phyloP scores from a whole-genome alignment of 1,139 yeast species.

The Eremothecium coryli region DNA sequence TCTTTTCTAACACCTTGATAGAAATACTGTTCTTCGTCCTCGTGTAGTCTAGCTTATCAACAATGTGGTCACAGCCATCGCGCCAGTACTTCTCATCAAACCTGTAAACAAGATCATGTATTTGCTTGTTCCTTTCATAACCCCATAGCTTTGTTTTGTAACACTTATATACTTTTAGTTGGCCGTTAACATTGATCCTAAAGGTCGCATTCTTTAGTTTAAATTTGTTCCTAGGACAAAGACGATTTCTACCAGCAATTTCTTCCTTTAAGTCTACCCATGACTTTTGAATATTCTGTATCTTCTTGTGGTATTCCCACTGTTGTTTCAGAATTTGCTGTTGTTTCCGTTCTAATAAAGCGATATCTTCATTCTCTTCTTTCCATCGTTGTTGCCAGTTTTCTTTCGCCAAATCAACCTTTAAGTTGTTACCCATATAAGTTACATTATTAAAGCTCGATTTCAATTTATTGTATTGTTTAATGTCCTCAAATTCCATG shows the following conservation, averaged over 20 bases:
- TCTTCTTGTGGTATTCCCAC: conserved; percentile 35
- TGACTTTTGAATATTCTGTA: conserved; percentile 36
- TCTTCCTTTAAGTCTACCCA: conserved; percentile 40
- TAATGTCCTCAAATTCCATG: conserved; percentile 40
- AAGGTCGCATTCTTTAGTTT: conserved; percentile 48
- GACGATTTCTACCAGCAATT: conserved; percentile 56
- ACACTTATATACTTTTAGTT: conserved; percentile 47
- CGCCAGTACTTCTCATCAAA: conserved; percentile 60
- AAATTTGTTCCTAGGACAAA: conserved; percentile 39
- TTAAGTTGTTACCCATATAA: conserved; percentile 64
- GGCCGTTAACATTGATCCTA: conserved; percentile 55
- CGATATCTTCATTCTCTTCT: conserved; percentile 34
- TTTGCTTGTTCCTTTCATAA: conserved; percentile 53
- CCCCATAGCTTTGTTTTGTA: conserved; percentile 87
- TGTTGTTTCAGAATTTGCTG: conserved; percentile 31
- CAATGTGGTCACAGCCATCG: conserved; percentile 71
- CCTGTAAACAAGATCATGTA: conserved; percentile 52
- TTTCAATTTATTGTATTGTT: conserved; percentile 41
- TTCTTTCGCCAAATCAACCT: conserved; percentile 42
- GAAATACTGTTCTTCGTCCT: conserved; percentile 11
- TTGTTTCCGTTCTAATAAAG: conserved; percentile 23
- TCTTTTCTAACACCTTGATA: conserved; percentile 11
- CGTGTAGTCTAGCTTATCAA: conserved; percentile 43
- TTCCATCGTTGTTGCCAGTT: conserved; percentile 40
- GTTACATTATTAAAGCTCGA: conserved; percentile 56